phyloP scores from a whole-genome alignment of 306 rosid genomes.

The Castanea mollissima region DNA sequence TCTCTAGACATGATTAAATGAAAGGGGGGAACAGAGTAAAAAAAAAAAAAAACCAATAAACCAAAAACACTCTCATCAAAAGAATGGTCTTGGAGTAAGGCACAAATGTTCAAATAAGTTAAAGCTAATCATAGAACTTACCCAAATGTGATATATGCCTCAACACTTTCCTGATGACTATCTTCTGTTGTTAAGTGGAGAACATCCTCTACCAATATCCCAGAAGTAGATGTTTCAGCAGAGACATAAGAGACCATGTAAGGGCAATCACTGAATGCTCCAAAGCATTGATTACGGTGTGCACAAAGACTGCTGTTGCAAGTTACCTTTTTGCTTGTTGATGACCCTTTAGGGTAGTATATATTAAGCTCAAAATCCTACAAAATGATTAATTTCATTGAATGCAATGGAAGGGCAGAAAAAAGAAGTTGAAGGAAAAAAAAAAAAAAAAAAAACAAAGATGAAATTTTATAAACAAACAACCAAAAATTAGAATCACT shows the following conservation, averaged over 20 bases:
- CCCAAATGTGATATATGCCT: constrained; percentile 87
- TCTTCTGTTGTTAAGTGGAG: constrained; percentile 67
- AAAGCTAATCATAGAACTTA: constrained; percentile 37
- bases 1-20: not conserved
- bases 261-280: constrained; percentile 66
- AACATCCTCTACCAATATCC: constrained; percentile 80
- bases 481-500: too few relatives aligned
- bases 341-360: constrained; percentile 78
- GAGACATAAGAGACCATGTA: constrained; percentile 88
- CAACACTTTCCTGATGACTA: constrained; percentile 49
- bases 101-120: not conserved
- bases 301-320: constrained; percentile 69
- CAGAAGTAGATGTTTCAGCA: constrained; percentile 83
- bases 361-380: constrained; percentile 76
- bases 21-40: not conserved
- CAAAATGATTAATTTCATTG: not conserved
- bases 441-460: constrained; percentile 13
- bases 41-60: not conserved
- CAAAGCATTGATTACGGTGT: constrained; percentile 58
- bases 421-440: not conserved
- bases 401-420: not conserved
- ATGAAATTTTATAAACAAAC: too few relatives aligned
- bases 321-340: constrained; percentile 73
- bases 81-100: not conserved
- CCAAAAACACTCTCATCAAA: constrained; percentile 6